Evolutionary conservation across 768 basidiomycete genomes (phyloP), one percentile per base, ranked within the genome.

Genomic region (Trametopsis cervina): DNA sequence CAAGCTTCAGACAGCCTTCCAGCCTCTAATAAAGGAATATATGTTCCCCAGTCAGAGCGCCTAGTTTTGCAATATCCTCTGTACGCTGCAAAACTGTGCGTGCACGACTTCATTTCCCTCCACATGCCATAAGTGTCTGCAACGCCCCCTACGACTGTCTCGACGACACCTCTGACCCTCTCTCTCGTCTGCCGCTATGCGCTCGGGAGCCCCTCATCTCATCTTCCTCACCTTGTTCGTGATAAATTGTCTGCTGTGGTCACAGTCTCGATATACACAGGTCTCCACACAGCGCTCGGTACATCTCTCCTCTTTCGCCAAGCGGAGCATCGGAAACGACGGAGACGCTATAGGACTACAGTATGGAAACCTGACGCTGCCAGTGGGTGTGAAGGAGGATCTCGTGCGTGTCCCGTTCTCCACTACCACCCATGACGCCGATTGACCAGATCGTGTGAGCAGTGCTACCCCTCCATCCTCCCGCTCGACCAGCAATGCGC

Each of bases 381-480:
- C 39, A 27, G n/a, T 39, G 20, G 36, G 18, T 15, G 11, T 40
- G 2, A 27, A 44, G 29, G 40, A 46, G 37, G 44, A 47, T 27
- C 33, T 46, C 10, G 44, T 43, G 24, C 24, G 39, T 38, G 10
- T 18, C 47, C 15, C 45, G 7, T 10, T 27, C 42, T 39, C n/a
- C 11, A 27, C 23, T 24, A 18, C 24, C 5, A 25, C 20, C 27
- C 37, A 22, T 12, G 20, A 4, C 36, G 5, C 24, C 13, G 7
- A 10, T 20, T 42, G 51, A 36, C 13, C 38, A 36, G 25, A 27
- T 35, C 26, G 29, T 13, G n/a, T 27, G 35, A 56, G 35, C 52
- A 89, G 86, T 91, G 89, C 63, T 72, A 63, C 42, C 89, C 89
- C 2, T 69, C 82, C 40, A 66, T 74, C 15, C 64, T 80, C 26